Evolutionary conservation across 805 yeast genomes (phyloP).

Genomic region (Teunomyces pallodes): DNA sequence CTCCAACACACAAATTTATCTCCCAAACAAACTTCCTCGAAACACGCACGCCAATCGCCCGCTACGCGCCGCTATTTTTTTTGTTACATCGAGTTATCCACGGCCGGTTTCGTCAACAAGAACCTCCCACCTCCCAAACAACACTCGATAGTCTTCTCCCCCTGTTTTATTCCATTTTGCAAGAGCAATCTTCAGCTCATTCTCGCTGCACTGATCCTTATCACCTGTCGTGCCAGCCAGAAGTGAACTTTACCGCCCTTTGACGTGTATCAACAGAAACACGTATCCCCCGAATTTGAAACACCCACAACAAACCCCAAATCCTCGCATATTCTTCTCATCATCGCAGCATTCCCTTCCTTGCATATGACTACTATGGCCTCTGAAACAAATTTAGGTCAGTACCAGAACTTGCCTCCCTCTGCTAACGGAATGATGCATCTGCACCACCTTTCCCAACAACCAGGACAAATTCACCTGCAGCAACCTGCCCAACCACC

Average conservation of each 20-base stretch:
- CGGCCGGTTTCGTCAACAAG: neutral
- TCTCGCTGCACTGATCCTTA: neutral
- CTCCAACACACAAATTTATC: neutral
- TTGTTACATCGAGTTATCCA: neutral
- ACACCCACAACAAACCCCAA: neutral
- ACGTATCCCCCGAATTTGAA: constrained; percentile 1
- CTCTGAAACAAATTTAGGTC: constrained; percentile 12
- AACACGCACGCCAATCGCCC: neutral
- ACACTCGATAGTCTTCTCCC: neutral
- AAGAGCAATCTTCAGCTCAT: neutral
- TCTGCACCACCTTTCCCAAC: constrained; percentile 3
- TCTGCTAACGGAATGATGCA: constrained; percentile 4
- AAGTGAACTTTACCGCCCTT: neutral
- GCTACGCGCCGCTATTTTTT: constrained; percentile 2
- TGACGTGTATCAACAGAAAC: neutral
- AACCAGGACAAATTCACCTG: constrained; percentile 6
- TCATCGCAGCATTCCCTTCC: neutral
- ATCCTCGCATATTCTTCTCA: constrained; percentile 3
- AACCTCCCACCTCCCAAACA: neutral
- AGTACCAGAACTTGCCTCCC: constrained; percentile 11
- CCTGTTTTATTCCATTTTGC: neutral
- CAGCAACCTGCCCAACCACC: constrained; percentile 10
- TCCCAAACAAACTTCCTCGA: neutral
- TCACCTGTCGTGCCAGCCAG: constrained; percentile 1
- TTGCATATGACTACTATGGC: constrained; percentile 13